Conservation (phyloP, 1,284 basidiomycete species). For the Ustilago bromivora region DNA sequence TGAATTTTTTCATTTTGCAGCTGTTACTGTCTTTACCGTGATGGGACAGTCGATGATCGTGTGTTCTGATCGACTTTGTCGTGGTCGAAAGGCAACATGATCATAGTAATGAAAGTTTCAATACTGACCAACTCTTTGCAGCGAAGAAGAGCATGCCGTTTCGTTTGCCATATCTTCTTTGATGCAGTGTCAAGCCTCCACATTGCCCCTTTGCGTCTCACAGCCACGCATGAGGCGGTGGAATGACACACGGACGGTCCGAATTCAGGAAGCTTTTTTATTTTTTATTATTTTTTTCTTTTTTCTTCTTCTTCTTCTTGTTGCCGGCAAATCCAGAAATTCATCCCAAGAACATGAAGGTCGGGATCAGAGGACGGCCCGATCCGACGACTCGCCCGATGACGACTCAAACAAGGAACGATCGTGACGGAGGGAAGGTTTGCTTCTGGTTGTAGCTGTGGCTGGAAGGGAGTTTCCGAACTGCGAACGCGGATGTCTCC, state of each 20-base stretch:
- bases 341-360: neutral
- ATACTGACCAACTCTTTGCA: neutral
- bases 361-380: neutral
- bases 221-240: neutral
- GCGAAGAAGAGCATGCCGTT: neutral
- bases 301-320: no score
- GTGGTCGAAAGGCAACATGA: neutral
- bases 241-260: neutral
- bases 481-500: slow-evolving; percentile 2
- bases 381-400: neutral
- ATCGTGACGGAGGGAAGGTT: neutral
- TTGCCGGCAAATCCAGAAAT: no score
- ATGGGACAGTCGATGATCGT: neutral
- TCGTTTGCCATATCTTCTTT: neutral
- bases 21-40: neutral
- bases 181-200: slow-evolving; percentile 8
- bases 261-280: neutral
- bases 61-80: neutral
- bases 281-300: no score
- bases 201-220: neutral
- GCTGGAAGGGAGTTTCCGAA: neutral
- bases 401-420: no score
- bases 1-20: slow-evolving; percentile 41
- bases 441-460: neutral
- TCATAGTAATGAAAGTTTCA: neutral